Conservation (phyloP, 2,329 filamentous ascomycete species). For the Apiospora koreana region DNA sequence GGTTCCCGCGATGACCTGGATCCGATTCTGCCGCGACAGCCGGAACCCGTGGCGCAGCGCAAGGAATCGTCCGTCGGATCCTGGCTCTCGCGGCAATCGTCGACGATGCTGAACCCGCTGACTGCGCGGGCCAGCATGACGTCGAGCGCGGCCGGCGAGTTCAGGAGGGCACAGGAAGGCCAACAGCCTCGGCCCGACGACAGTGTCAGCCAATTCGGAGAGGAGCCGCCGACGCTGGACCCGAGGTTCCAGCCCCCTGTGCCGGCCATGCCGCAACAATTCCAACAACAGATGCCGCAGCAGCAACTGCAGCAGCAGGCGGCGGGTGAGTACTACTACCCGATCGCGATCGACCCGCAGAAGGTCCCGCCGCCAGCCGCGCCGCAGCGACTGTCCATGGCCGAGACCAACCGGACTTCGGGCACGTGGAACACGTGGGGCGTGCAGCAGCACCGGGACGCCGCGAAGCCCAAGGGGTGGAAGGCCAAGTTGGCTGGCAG, state of each 20-base stretch:
- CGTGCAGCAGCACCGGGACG: constrained; percentile 15
- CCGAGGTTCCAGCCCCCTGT: neutral
- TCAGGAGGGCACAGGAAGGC: neutral
- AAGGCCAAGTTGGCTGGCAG: constrained; percentile 10
- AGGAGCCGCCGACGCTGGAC: neutral
- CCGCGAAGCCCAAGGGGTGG: constrained; percentile 9
- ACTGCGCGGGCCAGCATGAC: constrained; percentile 14
- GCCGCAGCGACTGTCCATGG: neutral
- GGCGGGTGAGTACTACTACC: neutral
- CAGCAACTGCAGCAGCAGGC: neutral
- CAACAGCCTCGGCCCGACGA: neutral
- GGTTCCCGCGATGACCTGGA: constrained; percentile 6
- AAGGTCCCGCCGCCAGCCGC: constrained; percentile 11
- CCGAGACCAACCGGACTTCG: constrained; percentile 13
- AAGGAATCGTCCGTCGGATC: constrained; percentile 8
- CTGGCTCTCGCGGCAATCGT: constrained; percentile 13
- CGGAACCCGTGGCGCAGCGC: neutral
- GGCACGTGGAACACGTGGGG: constrained; percentile 17
- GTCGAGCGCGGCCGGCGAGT: constrained; percentile 11
- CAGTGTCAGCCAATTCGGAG: neutral
- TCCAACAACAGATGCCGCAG: neutral
- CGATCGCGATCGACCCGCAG: constrained; percentile 5
- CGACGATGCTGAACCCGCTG: constrained; percentile 14
- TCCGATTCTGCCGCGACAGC: neutral
- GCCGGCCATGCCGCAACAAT: constrained; percentile 7